Percentiles rank a stretch among this genome's conserved stretches.
Conservation (phyloP, 208 protist species). For the Naegleria fowleri region DNA sequence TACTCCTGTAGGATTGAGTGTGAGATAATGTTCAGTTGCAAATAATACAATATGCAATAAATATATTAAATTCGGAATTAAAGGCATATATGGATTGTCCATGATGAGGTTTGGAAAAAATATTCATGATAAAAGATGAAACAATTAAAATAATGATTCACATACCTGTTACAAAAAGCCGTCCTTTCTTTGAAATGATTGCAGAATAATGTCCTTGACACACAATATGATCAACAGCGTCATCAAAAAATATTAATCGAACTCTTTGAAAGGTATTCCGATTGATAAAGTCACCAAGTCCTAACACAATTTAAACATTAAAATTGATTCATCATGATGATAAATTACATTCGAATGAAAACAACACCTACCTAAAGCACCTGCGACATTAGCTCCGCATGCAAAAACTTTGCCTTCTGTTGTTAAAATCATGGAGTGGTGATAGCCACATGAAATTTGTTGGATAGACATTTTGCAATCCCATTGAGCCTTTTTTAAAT, state of each 20-base stretch:
- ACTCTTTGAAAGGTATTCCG: not conserved
- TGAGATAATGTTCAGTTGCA: no score
- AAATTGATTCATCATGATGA: no score
- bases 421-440: constrained; percentile 12
- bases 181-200: not conserved
- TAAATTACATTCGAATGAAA: no score
- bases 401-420: not conserved
- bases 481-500: not conserved
- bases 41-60: no score
- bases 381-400: not conserved
- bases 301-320: no score
- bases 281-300: not conserved
- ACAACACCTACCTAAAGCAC: not conserved
- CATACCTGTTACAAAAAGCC: not conserved
- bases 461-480: not conserved
- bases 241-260: not conserved
- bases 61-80: no score
- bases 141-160: no score
- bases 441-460: not conserved
- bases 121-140: no score
- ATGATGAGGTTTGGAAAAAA: no score
- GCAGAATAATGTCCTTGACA: not conserved
- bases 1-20: not conserved
- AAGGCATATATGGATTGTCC: no score
- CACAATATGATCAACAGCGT: not conserved